Base-by-base conservation (phyloP, 192 early-diverging fungal species). In the Umbelopsis sp. region DNA sequence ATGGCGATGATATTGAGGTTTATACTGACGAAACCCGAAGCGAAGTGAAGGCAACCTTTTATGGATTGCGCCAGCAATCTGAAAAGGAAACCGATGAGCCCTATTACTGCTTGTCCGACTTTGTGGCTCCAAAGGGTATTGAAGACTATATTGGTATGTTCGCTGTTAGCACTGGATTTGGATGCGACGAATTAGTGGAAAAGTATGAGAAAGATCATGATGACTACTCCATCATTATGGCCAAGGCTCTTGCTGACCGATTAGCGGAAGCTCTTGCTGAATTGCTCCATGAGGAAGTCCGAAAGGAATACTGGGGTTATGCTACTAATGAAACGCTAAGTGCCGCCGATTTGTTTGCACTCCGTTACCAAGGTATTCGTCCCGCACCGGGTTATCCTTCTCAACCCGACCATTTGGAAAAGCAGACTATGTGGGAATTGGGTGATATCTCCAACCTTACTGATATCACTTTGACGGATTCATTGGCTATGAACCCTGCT, bases 391-490 rank as follows among this genome's bases (percentile, higher is more conserved):
- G 95, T 24, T 98, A 98, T 74, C 96, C 96, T 26, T 94, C 90
- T 25, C 96, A 98, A 77, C 96, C 96, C 16, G 96, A 98, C 70
- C 96, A 98, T 77, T 91, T 93, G 1, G 96, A 98, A 79, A 98
- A 98, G 86, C 72, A 74, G 66, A 93, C 93, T 26, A 96, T 98
- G 94, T 98, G 96, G 96, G 83, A 92, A 26, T 66, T 98, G 45
- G 91, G 89, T 73, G 85, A 93, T 56, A 91, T 96, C 78, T 81
- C 84, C 31, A 88, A 91, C 74, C 71, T 86, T 68, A 95, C 93
- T 11, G 94, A 93, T 14, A 96, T 98, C 69, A 87, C 83, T 43
- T 82, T 98, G 70, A 98, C 96, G n/a, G 96, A 98, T 70, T 91
- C 89, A 20, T 79, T 96, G 80, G 95, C 95, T 69, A 98, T 98